Evolutionary conservation across 176 grass and related monocot species (phyloP), one percentile per base, ranked within the genome.

Genomic region (Metroxylon sagu): DNA sequence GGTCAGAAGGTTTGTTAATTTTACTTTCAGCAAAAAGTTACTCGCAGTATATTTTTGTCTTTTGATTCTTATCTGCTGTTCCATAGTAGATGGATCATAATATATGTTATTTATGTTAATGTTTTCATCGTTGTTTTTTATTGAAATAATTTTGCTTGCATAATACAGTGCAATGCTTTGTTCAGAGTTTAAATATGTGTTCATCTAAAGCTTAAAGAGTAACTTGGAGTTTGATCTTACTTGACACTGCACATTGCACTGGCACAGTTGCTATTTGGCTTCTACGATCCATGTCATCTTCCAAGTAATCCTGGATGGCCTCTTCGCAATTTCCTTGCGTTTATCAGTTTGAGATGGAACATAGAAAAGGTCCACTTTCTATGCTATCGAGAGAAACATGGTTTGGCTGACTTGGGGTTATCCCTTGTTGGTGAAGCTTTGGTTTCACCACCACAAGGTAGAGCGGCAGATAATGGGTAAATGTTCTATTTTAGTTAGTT

Each of bases 201-300:
- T 43, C 35, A 3, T 2, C 35, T 43, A 43, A 43, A 43, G 6
- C 29, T 5, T 31, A 31, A 31, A 43, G 2, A 10, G 3, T 43
- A 43, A 43, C 35, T 43, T 43, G 35, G 35, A 43, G 8, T 14
- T 43, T 56, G 14, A 4, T 68, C 28, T 55, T 31, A 55, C 49
- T 29, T 63, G 35, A 61, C 25, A 50, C 50, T 62, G 50, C 54
- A 59, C 49, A 27, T 27, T 59, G 57, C 70, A 16, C n/a, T 67
- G 5, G 52, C 82, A 68, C 75, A 97, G 92, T 30, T 97, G 48
- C 59, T 97, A 25, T 97, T 90, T 80, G 92, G 92, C 6, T 97
- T 85, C 72, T 97, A 91, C 82, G 92, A 97, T 76, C 78, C 89
- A 58, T 80, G 78, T 8, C 71, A 49, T 68, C 26, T 56, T 70